A percentile compares a stretch with the other conserved stretches of the same genome.
These are phyloP conservation scores for Apostasia ramifera DNA, from an alignment of 106 monocot species.

Conservation along the genomic window DNA sequence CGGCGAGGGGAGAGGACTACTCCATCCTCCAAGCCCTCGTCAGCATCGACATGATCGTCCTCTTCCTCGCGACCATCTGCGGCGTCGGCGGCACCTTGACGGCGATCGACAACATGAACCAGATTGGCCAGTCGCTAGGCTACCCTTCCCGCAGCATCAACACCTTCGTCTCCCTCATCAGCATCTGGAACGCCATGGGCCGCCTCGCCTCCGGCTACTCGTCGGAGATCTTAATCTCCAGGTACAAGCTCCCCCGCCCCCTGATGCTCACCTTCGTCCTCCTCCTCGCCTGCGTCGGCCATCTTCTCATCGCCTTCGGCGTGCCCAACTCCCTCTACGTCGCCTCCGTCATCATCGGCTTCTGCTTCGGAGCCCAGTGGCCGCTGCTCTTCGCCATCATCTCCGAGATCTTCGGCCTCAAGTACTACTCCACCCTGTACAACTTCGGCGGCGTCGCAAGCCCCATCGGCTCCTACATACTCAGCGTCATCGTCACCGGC, in stretches of 20 bases:
- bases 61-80: constrained; percentile 30
- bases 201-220: constrained; percentile 43
- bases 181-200: constrained; percentile 62
- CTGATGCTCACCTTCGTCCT: constrained; percentile 30
- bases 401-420: constrained; percentile 64
- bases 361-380: constrained; percentile 59
- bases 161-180: constrained; percentile 68
- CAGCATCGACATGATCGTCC: constrained; percentile 19
- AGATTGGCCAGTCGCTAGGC: constrained; percentile 62
- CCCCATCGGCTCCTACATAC: constrained; percentile 50
- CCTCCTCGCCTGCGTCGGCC: constrained; percentile 35
- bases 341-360: constrained; percentile 56
- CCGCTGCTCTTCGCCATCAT: constrained; percentile 56
- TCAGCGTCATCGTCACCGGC: constrained; percentile 55
- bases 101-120: constrained; percentile 80
- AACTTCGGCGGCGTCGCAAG: constrained; percentile 49
- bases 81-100: constrained; percentile 64
- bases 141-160: constrained; percentile 30
- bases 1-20: constrained; percentile 47
- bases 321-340: constrained; percentile 38
- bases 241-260: constrained; percentile 44
- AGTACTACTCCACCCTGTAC: constrained; percentile 62
- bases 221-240: constrained; percentile 43
- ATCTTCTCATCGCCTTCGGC: constrained; percentile 60
- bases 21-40: constrained; percentile 32